phyloP scores from a whole-genome alignment of 805 yeast genomes.

The Wickerhamiella spandovensis region DNA sequence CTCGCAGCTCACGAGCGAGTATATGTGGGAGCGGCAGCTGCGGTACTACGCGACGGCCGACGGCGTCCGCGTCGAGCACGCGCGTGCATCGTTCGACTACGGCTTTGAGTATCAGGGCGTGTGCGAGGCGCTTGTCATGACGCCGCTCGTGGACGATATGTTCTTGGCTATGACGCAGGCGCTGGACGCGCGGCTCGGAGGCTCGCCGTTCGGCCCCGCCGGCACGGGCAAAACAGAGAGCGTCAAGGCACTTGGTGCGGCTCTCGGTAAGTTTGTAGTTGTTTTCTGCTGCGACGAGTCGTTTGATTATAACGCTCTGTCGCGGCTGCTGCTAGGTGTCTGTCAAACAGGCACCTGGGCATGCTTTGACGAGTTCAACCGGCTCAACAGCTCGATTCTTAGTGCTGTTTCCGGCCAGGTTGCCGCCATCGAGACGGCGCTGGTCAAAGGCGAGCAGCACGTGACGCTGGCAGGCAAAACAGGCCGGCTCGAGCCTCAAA shows the following conservation, averaged over 20 bases:
- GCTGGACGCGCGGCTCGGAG: slow-evolving; percentile 61
- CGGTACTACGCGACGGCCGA: background rate
- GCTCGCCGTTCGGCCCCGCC: slow-evolving; percentile 89
- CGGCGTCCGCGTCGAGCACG: background rate
- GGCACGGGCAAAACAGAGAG: slow-evolving; percentile 96
- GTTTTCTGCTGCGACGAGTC: slow-evolving; percentile 89
- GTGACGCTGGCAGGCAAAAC: slow-evolving; percentile 19
- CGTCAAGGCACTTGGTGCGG: slow-evolving; percentile 68
- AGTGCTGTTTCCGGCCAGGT: slow-evolving; percentile 79
- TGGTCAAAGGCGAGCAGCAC: slow-evolving; percentile 17
- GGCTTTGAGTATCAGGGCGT: slow-evolving; percentile 78
- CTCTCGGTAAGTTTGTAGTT: slow-evolving; percentile 64
- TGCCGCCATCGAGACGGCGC: slow-evolving; percentile 51
- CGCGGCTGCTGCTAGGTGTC: slow-evolving; percentile 63
- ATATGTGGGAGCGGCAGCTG: background rate
- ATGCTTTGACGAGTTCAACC: slow-evolving; percentile 89
- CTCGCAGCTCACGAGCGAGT: background rate
- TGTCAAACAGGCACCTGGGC: slow-evolving; percentile 86
- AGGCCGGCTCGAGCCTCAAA: slow-evolving; percentile 6
- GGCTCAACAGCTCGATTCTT: slow-evolving; percentile 54
- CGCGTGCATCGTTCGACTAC: slow-evolving; percentile 31
- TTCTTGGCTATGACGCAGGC: slow-evolving; percentile 65
- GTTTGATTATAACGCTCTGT: slow-evolving; percentile 68
- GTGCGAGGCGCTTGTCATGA: slow-evolving; percentile 58
- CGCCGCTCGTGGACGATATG: slow-evolving; percentile 55